phyloP scores from a whole-genome alignment of 1,284 basidiomycete species.

The Ganoderma lucidum region DNA sequence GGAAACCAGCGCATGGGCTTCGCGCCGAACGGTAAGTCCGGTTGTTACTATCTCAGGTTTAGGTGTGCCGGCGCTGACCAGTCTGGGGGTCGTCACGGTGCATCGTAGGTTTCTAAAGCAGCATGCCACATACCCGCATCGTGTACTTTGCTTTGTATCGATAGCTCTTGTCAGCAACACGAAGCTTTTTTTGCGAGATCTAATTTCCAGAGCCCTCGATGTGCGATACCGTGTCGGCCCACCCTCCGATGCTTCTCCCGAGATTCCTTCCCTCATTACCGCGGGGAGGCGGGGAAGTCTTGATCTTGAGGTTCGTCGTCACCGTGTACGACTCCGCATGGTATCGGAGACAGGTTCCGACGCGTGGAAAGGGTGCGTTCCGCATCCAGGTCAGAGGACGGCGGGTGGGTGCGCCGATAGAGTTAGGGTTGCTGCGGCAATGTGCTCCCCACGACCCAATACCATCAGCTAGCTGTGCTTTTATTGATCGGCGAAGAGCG shows the following conservation, averaged over 20 bases:
- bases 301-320: neutral
- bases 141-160: neutral
- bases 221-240: neutral
- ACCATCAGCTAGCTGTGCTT: no score
- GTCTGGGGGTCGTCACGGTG: neutral
- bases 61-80: neutral
- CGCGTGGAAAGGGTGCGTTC: neutral
- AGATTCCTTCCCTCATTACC: neutral
- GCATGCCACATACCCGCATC: neutral
- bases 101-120: neutral
- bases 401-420: neutral
- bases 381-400: no score
- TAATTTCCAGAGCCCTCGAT: neutral
- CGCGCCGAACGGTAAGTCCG: conserved; percentile 45
- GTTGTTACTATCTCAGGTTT: neutral
- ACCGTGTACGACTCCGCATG: no score
- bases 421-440: neutral
- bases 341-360: neutral
- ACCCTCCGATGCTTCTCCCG: neutral
- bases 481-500: no score
- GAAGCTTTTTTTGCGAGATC: neutral
- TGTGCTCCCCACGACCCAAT: neutral
- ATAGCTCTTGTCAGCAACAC: neutral
- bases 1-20: conserved; percentile 57
- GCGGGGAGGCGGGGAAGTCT: neutral